Conservation (phyloP, 164 flowering plant species). For the Aristolochia californica region DNA sequence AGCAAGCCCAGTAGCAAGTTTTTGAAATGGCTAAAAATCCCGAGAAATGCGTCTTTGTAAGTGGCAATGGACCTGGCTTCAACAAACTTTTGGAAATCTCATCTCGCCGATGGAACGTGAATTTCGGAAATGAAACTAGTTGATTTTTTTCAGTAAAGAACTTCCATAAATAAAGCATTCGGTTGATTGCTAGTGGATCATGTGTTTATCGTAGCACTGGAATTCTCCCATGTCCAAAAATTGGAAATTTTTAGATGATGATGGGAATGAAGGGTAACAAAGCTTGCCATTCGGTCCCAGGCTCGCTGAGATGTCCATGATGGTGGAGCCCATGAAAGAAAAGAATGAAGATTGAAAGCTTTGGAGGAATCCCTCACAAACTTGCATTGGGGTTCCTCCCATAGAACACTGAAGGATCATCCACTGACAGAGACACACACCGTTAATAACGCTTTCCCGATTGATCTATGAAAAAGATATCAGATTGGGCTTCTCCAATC, state of each 20-base stretch:
- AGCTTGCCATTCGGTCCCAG: slow-evolving; percentile 96
- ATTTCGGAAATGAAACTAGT: too few species aligned
- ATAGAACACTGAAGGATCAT: slow-evolving; percentile 59
- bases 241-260: slow-evolving; percentile 4
- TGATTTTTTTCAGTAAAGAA: too few species aligned
- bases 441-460: slow-evolving; percentile 48
- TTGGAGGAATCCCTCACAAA: slow-evolving; percentile 51
- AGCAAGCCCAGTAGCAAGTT: too few species aligned
- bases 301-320: slow-evolving; percentile 74
- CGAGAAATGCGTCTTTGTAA: too few species aligned
- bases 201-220: slow-evolving; percentile 79
- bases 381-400: slow-evolving; percentile 77
- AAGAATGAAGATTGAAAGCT: slow-evolving; percentile 66
- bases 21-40: too few species aligned
- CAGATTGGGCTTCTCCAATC: slow-evolving; percentile 48
- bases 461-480: slow-evolving; percentile 53
- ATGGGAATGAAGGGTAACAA: slow-evolving; percentile 58
- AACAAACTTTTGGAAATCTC: too few species aligned
- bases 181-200: slow-evolving; percentile 54
- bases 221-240: slow-evolving; percentile 67
- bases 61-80: too few species aligned
- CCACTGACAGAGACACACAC: slow-evolving; percentile 67
- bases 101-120: too few species aligned
- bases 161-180: too few species aligned
- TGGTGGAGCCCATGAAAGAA: slow-evolving; percentile 60